phyloP scores from a whole-genome alignment of 2,329 filamentous ascomycete species.

The Ophiocordyceps camponoti-rufipedis region DNA sequence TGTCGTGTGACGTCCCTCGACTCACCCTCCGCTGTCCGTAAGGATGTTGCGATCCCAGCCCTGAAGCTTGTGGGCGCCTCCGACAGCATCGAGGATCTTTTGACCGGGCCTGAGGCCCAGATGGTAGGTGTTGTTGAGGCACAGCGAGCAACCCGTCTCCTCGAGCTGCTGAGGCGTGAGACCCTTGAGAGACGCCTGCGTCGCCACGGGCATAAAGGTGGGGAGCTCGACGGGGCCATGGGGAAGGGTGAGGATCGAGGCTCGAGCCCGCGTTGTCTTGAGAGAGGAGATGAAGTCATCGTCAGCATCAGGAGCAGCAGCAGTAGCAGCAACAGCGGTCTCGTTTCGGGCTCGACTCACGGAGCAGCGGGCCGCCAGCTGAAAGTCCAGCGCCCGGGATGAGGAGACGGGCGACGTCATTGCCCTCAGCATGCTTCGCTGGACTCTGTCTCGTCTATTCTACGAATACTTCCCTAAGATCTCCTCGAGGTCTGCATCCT shows the following conservation, averaged over 20 bases:
- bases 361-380: slow-evolving; percentile 62
- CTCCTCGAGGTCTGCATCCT: background rate
- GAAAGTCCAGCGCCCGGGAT: slow-evolving; percentile 56
- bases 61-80: slow-evolving; percentile 86
- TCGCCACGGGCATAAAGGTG: slow-evolving; percentile 97
- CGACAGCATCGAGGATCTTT: slow-evolving; percentile 67
- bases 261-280: slow-evolving; percentile 85
- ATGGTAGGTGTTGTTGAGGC: slow-evolving; percentile 97
- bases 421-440: slow-evolving; percentile 13
- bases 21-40: slow-evolving; percentile 58
- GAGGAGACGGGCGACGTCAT: slow-evolving; percentile 35
- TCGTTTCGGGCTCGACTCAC: slow-evolving; percentile 28
- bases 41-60: slow-evolving; percentile 92
- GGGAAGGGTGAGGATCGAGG: slow-evolving; percentile 70
- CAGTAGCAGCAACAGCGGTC: too few species aligned
- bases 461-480: too few species aligned
- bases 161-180: slow-evolving; percentile 85
- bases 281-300: slow-evolving; percentile 2
- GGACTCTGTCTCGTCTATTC: slow-evolving; percentile 9
- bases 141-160: slow-evolving; percentile 73
- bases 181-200: slow-evolving; percentile 88
- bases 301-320: background rate
- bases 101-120: slow-evolving; percentile 89
- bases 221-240: slow-evolving; percentile 84
- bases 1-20: slow-evolving; percentile 8